Conservation (phyloP, 139 green algal genomes). For the Chlorella sp. region DNA sequence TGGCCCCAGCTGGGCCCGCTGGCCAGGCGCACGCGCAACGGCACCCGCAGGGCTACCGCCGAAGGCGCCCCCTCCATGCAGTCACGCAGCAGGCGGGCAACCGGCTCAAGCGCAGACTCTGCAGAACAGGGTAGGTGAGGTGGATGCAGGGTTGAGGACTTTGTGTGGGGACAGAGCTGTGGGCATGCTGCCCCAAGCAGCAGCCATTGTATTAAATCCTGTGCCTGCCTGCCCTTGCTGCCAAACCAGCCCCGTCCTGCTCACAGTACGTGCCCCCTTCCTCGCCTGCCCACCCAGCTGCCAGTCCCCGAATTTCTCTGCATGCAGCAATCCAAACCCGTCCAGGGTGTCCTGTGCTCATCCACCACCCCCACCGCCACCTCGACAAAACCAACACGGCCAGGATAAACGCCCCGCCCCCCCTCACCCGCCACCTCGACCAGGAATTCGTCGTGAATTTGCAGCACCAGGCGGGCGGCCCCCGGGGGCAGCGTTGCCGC, state of each 20-base stretch:
- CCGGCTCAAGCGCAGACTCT: conserved; percentile 10
- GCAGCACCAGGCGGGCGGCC: conserved; percentile 25
- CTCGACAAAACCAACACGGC: background rate
- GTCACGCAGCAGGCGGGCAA: conserved; percentile 46
- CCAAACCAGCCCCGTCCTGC: no score
- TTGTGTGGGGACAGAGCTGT: background rate
- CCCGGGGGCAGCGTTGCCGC: background rate
- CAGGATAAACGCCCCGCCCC: conserved; percentile 4
- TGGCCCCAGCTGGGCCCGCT: conserved; percentile 77
- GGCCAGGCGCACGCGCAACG: conserved; percentile 74
- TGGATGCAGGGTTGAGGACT: background rate
- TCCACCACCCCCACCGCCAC: background rate
- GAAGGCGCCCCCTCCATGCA: conserved; percentile 67
- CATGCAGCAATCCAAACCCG: no score
- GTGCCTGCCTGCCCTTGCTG: background rate
- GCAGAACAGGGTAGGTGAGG: background rate
- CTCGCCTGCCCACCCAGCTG: no score
- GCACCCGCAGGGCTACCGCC: conserved; percentile 57
- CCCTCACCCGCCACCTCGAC: conserved; percentile 70
- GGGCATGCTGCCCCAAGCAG: background rate
- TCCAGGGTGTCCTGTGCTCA: no score
- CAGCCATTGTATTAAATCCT: no score
- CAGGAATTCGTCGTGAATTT: conserved; percentile 93
- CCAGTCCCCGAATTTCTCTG: no score
- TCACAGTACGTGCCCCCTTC: no score